These are phyloP conservation scores for Puccinia polysora DNA, from an alignment of 1,284 basidiomycete genomes.

Conservation along the genomic window DNA sequence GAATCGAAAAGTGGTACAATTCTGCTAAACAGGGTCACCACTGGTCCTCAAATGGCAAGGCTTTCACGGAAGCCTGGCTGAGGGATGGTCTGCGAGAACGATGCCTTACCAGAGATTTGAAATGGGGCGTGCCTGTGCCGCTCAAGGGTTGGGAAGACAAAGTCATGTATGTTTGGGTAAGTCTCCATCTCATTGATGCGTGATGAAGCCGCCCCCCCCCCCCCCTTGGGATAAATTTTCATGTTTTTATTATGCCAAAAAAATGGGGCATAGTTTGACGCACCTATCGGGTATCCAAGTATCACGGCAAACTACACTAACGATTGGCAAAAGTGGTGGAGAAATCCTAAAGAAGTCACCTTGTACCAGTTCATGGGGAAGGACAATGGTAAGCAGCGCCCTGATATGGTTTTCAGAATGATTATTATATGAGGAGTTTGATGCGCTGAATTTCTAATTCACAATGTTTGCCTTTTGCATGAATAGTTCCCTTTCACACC, in stretches of 20 bases:
- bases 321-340: conserved; percentile 98
- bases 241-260: too few species aligned
- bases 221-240: conserved; percentile 75
- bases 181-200: conserved; percentile 12
- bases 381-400: conserved; percentile 45
- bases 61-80: conserved; percentile 84
- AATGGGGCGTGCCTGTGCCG: conserved; percentile 94
- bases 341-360: conserved; percentile 81
- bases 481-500: conserved; percentile 90
- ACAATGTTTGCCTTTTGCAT: conserved; percentile 28
- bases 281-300: conserved; percentile 93
- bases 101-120: conserved; percentile 86
- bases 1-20: conserved; percentile 83
- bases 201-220: not conserved
- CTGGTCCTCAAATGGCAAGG: conserved; percentile 88
- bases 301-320: conserved; percentile 93
- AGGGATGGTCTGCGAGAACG: conserved; percentile 81
- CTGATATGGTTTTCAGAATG: conserved; percentile 3
- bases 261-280: conserved; percentile 99
- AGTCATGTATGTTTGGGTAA: conserved; percentile 71
- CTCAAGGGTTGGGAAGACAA: conserved; percentile 64
- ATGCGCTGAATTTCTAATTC: too few species aligned
- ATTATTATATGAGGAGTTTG: not conserved
- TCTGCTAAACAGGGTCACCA: conserved; percentile 71
- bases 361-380: conserved; percentile 93